Conservation (phyloP, 1,139 yeast genomes). For the Hansenula sp. region DNA sequence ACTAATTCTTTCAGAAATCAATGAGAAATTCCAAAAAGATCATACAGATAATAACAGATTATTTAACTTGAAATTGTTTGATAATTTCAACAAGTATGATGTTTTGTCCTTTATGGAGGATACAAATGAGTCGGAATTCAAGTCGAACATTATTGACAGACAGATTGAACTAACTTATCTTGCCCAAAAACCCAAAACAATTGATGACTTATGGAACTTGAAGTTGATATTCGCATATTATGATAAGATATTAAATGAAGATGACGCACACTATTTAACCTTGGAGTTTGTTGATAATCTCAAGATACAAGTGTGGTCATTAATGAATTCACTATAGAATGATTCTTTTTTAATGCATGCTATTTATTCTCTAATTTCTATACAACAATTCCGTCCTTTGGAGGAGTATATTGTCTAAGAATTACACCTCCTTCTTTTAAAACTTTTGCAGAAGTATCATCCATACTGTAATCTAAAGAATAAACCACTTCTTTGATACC, state of each 20-base stretch:
- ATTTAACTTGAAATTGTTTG: conserved; percentile 12
- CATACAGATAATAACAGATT: conserved; percentile 3
- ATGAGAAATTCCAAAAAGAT: conserved; percentile 13
- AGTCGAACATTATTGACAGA: conserved; percentile 49
- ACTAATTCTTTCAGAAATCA: conserved; percentile 25
- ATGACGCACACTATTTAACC: conserved; percentile 33
- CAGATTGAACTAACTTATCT: conserved; percentile 46
- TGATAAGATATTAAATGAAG: conserved; percentile 27
- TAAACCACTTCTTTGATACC: conserved; percentile 93
- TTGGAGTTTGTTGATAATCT: conserved; percentile 48
- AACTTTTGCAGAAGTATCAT: conserved; percentile 63
- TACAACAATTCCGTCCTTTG: conserved; percentile 31
- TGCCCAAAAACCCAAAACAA: conserved; percentile 38
- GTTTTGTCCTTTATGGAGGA: conserved; percentile 12
- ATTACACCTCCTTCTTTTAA: conserved; percentile 69
- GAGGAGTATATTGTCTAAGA: conserved; percentile 71
- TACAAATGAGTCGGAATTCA: conserved; percentile 6
- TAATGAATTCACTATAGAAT: neutral
- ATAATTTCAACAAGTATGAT: conserved; percentile 14
- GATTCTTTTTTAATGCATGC: neutral
- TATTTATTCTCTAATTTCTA: neutral
- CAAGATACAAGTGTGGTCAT: conserved; percentile 40
- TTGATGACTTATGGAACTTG: conserved; percentile 66
- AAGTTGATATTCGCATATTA: conserved; percentile 59
- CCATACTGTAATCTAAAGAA: conserved; percentile 92